Conservation (phyloP, 2,329 filamentous ascomycete species). For the Alternaria arbusti region DNA sequence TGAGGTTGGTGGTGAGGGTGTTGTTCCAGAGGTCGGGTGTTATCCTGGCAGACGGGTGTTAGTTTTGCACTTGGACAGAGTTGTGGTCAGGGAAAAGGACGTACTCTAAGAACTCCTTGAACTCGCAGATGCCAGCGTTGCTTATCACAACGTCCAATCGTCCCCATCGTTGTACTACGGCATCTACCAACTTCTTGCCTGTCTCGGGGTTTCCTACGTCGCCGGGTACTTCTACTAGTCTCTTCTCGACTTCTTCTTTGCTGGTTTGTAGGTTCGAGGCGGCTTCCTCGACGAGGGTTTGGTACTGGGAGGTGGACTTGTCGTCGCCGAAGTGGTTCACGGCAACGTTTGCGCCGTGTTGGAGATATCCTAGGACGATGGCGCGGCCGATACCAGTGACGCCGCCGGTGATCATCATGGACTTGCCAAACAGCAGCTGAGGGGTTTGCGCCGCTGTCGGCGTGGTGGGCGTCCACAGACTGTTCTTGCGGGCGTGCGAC, state of each 20-base stretch:
- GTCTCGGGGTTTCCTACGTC: constrained; percentile 80
- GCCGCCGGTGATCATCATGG: constrained; percentile 85
- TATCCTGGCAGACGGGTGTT: constrained; percentile 56
- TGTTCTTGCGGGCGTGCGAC: constrained; percentile 16
- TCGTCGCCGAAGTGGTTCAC: constrained; percentile 76
- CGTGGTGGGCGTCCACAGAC: constrained; percentile 12
- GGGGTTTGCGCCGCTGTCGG: constrained; percentile 18
- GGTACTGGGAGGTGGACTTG: constrained; percentile 56
- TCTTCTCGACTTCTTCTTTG: constrained; percentile 42
- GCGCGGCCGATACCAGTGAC: constrained; percentile 87
- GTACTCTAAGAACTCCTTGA: constrained; percentile 81
- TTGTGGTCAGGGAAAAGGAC: constrained; percentile 18
- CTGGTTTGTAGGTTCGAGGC: constrained; percentile 16
- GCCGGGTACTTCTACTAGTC: constrained; percentile 72
- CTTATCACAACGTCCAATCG: constrained; percentile 74
- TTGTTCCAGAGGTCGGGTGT: constrained; percentile 71
- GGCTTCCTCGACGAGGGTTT: constrained; percentile 55
- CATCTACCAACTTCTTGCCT: constrained; percentile 69
- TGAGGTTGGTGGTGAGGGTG: constrained; percentile 81
- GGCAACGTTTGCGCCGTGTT: constrained; percentile 78
- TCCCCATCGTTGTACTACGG: constrained; percentile 67
- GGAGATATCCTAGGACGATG: constrained; percentile 79
- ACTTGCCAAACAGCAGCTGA: constrained; percentile 72
- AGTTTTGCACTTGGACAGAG: background rate
- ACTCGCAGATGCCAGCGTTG: constrained; percentile 88